phyloP scores from a whole-genome alignment of 805 yeast species.

The Pachysolen tannophilus region DNA sequence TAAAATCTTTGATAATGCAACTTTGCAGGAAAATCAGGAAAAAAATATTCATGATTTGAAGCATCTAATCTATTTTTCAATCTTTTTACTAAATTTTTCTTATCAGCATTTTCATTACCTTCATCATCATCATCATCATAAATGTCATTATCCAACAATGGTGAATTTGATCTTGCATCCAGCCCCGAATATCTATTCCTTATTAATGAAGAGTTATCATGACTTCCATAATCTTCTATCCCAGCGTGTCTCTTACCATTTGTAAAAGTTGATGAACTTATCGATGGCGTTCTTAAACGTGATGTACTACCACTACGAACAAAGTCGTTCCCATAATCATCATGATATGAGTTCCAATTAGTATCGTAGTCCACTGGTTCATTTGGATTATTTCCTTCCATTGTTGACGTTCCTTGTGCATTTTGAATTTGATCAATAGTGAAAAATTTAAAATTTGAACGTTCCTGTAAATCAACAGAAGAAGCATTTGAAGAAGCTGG shows the following conservation, averaged over 20 bases:
- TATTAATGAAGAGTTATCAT: conserved; percentile 8
- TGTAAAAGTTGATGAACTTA: conserved; percentile 9
- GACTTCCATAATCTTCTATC: conserved; percentile 8
- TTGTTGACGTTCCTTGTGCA: conserved; percentile 83
- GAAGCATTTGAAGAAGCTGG: conserved; percentile 29
- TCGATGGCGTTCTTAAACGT: conserved; percentile 3
- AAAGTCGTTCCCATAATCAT: conserved; percentile 18
- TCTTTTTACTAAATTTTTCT: neutral
- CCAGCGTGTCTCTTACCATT: conserved; percentile 3
- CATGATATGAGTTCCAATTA: conserved; percentile 62
- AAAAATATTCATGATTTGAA: conserved; percentile 34
- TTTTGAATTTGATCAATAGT: conserved; percentile 73
- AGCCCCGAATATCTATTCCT: conserved; percentile 13
- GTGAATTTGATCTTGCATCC: conserved; percentile 11
- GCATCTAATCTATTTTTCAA: conserved; percentile 16
- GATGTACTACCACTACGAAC: neutral
- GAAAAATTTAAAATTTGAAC: conserved; percentile 66
- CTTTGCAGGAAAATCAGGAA: conserved; percentile 31
- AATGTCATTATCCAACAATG: conserved; percentile 13
- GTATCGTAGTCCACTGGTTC: conserved; percentile 65
- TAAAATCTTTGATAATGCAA: conserved; percentile 72
- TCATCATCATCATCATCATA: conserved; percentile 16
- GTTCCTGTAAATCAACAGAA: conserved; percentile 26
- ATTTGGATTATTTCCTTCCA: conserved; percentile 30
- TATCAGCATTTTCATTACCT: conserved; percentile 12